A percentile compares a stretch with the other conserved stretches of the same genome.
Conservation (phyloP, 1,284 basidiomycete genomes). For the Cutaneotrichosporon curvatum region DNA sequence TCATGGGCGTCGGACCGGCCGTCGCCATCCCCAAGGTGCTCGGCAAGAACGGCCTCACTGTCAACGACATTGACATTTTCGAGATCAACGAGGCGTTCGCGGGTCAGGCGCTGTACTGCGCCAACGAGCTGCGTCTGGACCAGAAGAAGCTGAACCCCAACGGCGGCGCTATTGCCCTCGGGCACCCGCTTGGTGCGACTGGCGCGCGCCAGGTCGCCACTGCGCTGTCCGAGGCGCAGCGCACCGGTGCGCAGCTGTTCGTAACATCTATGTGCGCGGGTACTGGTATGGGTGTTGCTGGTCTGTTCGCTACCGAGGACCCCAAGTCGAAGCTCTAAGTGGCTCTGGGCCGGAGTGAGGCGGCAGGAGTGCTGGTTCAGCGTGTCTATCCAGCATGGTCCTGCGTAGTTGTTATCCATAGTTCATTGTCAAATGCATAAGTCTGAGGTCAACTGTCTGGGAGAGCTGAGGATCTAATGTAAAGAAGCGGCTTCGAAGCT, state of each 20-base stretch:
- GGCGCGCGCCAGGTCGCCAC: slow-evolving; percentile 78
- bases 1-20: slow-evolving; percentile 85
- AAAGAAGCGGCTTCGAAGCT: no score
- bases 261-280: slow-evolving; percentile 91
- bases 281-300: slow-evolving; percentile 50
- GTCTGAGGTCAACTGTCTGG: no score
- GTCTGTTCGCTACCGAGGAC: slow-evolving; percentile 14
- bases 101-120: slow-evolving; percentile 70
- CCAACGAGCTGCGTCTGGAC: slow-evolving; percentile 64
- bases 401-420: no score
- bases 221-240: slow-evolving; percentile 66
- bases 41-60: slow-evolving; percentile 58
- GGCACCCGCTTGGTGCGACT: slow-evolving; percentile 53
- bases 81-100: slow-evolving; percentile 83
- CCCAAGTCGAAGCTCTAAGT: slow-evolving; percentile 4
- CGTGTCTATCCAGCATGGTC: no score
- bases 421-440: no score
- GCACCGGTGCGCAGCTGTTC: slow-evolving; percentile 69
- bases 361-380: no score
- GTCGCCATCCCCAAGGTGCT: slow-evolving; percentile 72
- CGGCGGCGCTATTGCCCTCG: slow-evolving; percentile 64
- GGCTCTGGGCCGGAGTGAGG: no score
- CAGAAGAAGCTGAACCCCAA: slow-evolving; percentile 75
- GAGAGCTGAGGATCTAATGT: no score
- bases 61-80: slow-evolving; percentile 75